Evolutionary conservation across 257 asterid species (phyloP).

Genomic region (Nicotiana obtusifolia): DNA sequence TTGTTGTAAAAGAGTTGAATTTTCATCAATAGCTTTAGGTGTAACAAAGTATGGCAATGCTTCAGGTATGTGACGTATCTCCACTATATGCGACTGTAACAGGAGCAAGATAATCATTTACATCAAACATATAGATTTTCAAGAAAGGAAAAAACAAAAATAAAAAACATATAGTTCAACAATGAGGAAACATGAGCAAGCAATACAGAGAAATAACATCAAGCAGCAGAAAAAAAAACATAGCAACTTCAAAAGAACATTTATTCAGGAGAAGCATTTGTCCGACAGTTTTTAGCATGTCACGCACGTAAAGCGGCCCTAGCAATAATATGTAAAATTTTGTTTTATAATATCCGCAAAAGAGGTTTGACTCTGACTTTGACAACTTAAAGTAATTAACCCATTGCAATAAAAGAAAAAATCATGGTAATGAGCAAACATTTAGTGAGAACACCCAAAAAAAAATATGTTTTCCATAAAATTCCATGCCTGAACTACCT

Average conservation of each 20-base stretch:
- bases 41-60: slow-evolving; percentile 96
- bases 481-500: no score
- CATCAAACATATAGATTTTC: neutral
- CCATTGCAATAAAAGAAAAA: no score
- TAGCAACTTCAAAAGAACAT: neutral
- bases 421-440: no score
- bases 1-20: slow-evolving; percentile 89
- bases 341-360: neutral
- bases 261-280: neutral
- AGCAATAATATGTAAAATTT: neutral
- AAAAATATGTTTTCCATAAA: no score
- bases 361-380: neutral
- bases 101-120: slow-evolving; percentile 12
- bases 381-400: neutral
- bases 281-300: neutral
- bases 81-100: slow-evolving; percentile 64
- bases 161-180: no score
- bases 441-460: no score
- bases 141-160: no score
- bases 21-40: slow-evolving; percentile 88
- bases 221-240: neutral
- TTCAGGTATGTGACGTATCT: slow-evolving; percentile 80
- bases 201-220: neutral
- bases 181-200: neutral
- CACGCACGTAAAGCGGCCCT: neutral